These are phyloP conservation scores for Cucurbita argyrosperma DNA, from an alignment of 306 rosid genomes.

Conservation along the genomic window DNA sequence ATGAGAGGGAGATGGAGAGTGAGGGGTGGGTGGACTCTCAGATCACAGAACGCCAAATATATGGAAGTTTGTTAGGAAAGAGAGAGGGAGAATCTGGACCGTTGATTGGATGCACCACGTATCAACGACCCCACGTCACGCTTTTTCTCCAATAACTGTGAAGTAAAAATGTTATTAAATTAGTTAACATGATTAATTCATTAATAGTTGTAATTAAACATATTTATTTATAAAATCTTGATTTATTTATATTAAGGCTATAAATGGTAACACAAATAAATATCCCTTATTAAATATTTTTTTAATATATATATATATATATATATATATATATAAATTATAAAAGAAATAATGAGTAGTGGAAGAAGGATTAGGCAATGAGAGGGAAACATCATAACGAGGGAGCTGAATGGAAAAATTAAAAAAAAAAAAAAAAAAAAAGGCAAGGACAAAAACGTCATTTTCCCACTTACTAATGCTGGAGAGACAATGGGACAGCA, in stretches of 20 bases:
- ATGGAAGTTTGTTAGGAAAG: background rate
- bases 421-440: background rate
- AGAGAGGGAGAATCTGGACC: constrained; percentile 13
- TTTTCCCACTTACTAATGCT: background rate
- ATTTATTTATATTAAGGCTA: background rate
- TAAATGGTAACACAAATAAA: background rate
- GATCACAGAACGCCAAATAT: background rate
- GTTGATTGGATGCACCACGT: constrained; percentile 27
- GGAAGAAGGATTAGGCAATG: background rate
- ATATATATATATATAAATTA: too few species aligned
- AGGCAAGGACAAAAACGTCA: constrained; percentile 5
- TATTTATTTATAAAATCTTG: background rate
- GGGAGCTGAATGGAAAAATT: background rate
- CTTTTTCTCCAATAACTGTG: background rate
- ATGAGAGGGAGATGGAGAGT: background rate
- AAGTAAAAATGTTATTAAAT: background rate
- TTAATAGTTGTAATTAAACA: too few species aligned
- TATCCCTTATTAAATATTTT: background rate
- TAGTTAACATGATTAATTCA: background rate
- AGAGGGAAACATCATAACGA: constrained; percentile 4
- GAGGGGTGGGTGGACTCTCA: background rate
- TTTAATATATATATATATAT: too few species aligned
- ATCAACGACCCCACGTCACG: constrained; percentile 20
- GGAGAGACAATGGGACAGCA: constrained; percentile 3
- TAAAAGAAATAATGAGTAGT: background rate